Base-by-base conservation (phyloP, 1,284 basidiomycete species). In the Boletus calvinii region DNA sequence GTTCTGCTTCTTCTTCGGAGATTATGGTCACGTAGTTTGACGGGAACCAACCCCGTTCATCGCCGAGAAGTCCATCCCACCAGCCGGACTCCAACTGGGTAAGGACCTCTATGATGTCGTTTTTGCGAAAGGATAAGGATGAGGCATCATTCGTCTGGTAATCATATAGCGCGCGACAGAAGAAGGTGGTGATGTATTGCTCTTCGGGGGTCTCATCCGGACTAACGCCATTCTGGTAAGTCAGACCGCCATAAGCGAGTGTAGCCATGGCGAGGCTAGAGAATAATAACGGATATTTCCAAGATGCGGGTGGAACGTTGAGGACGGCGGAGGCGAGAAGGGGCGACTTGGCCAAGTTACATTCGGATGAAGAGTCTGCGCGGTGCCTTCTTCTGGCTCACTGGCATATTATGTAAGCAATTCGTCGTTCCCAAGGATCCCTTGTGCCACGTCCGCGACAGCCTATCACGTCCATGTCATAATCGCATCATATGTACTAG, bases 51-150 rank as follows among this genome's bases (percentile, higher is more conserved):
- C 96, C 96, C 47, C 96, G 84, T 68, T 90, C 85, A 50, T 88
- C 86, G 49, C 87, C 86, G 31, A 98, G 77, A 55, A 98, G 77
- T 8, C 97, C 96, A 71, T 99, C 97, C 96, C 96, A 99, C 96
- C 96, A 99, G 15, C 96, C 96, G 5, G 89, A 92, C 44, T 92
- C 90, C 49, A 98, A 83, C 66, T 89, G 87, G 7, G 90, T 93
- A 47, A 97, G 79, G 49, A 99, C 93, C 71, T 98, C 94, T 62
- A 99, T 97, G 58, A 98, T 80, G 65, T 97, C 94, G 59, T 88
- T 89, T 60, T 83, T 84, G 54, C 71, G 78, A 68, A 99, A 99
- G 12, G 90, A 91, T 42, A 99, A 82, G 0, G 94, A 92, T 7
- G 92, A 93, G 43, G 83, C 75, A 62, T 97, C 94, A 54, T 86